These are phyloP conservation scores for Thamnidium elegans DNA, from an alignment of 192 early-diverging fungal genomes.

Conservation along the genomic window DNA sequence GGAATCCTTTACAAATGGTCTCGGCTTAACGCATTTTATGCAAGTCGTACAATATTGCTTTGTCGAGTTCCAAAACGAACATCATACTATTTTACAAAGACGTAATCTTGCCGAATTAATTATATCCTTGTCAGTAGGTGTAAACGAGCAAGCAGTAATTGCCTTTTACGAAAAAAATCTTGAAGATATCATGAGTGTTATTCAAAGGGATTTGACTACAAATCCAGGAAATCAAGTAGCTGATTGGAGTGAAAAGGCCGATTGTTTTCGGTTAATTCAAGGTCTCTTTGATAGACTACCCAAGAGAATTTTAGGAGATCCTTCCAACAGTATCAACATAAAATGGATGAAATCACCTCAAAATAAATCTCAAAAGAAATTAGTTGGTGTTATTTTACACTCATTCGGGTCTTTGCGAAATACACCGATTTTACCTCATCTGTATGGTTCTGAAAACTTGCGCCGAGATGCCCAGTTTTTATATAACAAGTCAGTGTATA, in stretches of 20 bases:
- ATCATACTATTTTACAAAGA: slow-evolving; percentile 23
- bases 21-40: slow-evolving; percentile 36
- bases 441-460: too few relatives aligned
- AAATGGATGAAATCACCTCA: slow-evolving; percentile 20
- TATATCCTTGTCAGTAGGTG: slow-evolving; percentile 44
- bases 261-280: slow-evolving; percentile 46
- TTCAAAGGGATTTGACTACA: slow-evolving; percentile 32
- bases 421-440: too few relatives aligned
- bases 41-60: slow-evolving; percentile 40
- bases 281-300: slow-evolving; percentile 1
- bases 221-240: background rate
- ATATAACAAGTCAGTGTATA: slow-evolving; percentile 58
- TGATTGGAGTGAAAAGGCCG: slow-evolving; percentile 39
- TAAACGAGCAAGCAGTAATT: slow-evolving; percentile 39
- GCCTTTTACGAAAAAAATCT: slow-evolving; percentile 54
- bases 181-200: slow-evolving; percentile 44
- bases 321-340: background rate
- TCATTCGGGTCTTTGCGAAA: too few relatives aligned
- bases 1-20: slow-evolving; percentile 34
- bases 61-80: slow-evolving; percentile 37
- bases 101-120: slow-evolving; percentile 52
- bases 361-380: slow-evolving; percentile 20
- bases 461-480: slow-evolving; percentile 15
- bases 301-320: background rate
- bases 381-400: background rate